Percentiles rank a stretch among this genome's conserved stretches.
These are phyloP conservation scores for Geoglossum cookeanum DNA, from an alignment of 2,329 filamentous ascomycete species.

Conservation along the genomic window DNA sequence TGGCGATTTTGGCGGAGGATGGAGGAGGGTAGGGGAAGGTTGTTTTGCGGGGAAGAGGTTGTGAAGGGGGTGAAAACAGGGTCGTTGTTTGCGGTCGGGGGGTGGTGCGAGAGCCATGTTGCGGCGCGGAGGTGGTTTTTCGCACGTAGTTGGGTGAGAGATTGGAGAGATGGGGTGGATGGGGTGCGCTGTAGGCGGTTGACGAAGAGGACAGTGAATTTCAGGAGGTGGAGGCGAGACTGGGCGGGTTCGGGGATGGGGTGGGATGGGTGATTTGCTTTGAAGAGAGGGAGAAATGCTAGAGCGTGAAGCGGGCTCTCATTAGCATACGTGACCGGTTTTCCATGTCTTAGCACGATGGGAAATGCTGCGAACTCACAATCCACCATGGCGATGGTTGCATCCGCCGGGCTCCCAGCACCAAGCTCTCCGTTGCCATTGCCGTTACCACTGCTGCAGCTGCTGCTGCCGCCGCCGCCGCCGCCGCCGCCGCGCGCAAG, in stretches of 20 bases:
- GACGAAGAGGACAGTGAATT: background rate
- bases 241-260: background rate
- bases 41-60: background rate
- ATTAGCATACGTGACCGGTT: background rate
- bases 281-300: constrained; percentile 1
- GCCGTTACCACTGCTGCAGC: background rate
- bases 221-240: constrained; percentile 1
- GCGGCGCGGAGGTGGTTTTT: background rate
- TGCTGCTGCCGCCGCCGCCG: too few relatives aligned
- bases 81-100: background rate
- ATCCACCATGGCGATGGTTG: background rate
- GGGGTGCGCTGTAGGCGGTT: background rate
- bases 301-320: background rate
- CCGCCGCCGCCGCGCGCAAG: background rate
- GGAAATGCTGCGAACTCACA: background rate
- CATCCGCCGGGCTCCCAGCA: background rate
- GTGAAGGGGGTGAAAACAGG: background rate
- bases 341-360: too few relatives aligned
- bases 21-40: background rate
- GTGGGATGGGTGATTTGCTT: background rate
- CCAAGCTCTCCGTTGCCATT: background rate
- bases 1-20: background rate
- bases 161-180: background rate
- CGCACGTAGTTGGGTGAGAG: constrained; percentile 1
- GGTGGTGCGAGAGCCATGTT: background rate